Conservation (phyloP, 78 protist species). For the Andalucia godoyi region DNA sequence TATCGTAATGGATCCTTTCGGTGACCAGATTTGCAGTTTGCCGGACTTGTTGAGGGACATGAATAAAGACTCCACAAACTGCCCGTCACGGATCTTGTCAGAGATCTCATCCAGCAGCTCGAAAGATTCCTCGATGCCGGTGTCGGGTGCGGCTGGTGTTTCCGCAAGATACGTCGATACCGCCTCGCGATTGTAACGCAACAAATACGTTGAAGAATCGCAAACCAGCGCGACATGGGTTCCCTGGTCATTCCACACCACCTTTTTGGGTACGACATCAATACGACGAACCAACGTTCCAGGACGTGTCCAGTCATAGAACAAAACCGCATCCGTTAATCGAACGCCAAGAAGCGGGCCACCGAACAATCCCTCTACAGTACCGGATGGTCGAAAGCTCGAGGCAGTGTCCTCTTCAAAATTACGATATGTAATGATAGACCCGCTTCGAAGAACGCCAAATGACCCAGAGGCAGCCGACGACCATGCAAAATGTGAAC, state of each 20-base stretch:
- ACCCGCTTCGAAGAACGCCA: conserved; percentile 26
- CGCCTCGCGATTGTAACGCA: conserved; percentile 52
- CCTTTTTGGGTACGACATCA: conserved; percentile 68
- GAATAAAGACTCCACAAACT: conserved; percentile 93
- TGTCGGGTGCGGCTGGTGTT: conserved; percentile 47
- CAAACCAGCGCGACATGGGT: conserved; percentile 41
- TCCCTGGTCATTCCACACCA: conserved; percentile 82
- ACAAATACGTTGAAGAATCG: conserved; percentile 68
- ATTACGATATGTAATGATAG: conserved; percentile 66
- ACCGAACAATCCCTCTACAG: conserved; percentile 81
- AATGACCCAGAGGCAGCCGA: conserved; percentile 21
- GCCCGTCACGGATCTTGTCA: conserved; percentile 44
- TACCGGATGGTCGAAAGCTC: conserved; percentile 46
- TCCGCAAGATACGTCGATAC: conserved; percentile 31
- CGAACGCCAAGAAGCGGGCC: conserved; percentile 80
- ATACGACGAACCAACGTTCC: conserved; percentile 68
- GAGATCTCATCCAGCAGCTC: conserved; percentile 53
- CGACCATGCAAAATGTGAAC: conserved; percentile 92
- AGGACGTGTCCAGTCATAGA: conserved; percentile 92
- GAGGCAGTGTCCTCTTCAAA: conserved; percentile 65
- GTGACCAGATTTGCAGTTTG: conserved; percentile 79
- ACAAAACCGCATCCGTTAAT: conserved; percentile 11
- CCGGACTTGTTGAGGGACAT: conserved; percentile 65
- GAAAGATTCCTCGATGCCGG: conserved; percentile 90
- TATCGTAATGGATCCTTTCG: background rate